Base-by-base conservation (phyloP, 2,329 filamentous ascomycete genomes). In the Claviceps humidiphila region DNA sequence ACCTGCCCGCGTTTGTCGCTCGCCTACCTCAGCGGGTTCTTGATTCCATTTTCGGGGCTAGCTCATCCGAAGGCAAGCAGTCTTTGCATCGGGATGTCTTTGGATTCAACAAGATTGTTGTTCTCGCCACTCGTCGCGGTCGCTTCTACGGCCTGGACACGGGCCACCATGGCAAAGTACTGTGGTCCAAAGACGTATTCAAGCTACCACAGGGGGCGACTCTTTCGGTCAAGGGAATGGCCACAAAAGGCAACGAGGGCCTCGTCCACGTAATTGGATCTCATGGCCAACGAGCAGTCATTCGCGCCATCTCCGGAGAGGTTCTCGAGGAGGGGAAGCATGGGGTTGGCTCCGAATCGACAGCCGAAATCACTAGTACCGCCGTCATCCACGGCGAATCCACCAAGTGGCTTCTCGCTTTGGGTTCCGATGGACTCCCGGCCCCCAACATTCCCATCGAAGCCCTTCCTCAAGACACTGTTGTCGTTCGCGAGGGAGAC, bases 101-200 rank as follows among this genome's bases (percentile, higher is more conserved):
- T 65, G 91, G 91, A 4, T 91, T 96, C 68, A 84, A 87, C 66
- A 95, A 95, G 68, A 72, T 91, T 37, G 78, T 90, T 5, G 74
- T 96, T 53, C 73, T 95, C 49, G 89, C 85, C 5, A 95, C 90
- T 2, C 76, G 80, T 51, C 83, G 82, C 53, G 90, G 90, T 14
- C 83, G 86, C 57, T 70, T 97, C 17, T 85, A 90, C 58, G 88
- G 84, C 3, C 72, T 98, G 20, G 84, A 95, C 65, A 81, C 84
- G 38, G 87, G 83, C 24, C 83, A 82, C 54, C 75, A 84, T 13
- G 89, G 89, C 4, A 75, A 75, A 39, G 72, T 95, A 9, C 68
- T 87, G 17, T 97, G 93, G 93, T 84, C 80, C 46, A 74, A 78
- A 47, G 77, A 84, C 57, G 79, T 82, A 0, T 74, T 79, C 38